phyloP scores from a whole-genome alignment of 345 rosid genomes.

The Eucalyptus rudis region DNA sequence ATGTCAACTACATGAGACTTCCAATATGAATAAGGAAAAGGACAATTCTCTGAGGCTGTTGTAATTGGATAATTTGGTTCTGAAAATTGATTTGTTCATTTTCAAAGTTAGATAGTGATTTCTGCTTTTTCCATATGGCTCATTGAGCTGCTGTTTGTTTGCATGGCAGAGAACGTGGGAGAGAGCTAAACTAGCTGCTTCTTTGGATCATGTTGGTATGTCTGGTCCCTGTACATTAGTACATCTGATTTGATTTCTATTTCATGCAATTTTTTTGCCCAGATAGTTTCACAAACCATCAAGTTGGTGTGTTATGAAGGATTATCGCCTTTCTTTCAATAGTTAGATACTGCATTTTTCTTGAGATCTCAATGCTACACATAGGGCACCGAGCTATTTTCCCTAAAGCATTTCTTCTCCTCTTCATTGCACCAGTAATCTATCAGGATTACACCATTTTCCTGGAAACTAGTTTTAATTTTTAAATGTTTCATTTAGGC shows the following conservation, averaged over 20 bases:
- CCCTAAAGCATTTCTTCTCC: neutral
- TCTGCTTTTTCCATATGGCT: neutral
- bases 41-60: neutral
- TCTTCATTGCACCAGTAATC: neutral
- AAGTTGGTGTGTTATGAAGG: neutral
- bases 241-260: neutral
- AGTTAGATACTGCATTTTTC: neutral
- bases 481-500: neutral
- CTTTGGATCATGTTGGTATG: conserved; percentile 83
- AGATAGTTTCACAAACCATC: neutral
- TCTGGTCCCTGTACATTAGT: neutral
- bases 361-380: neutral
- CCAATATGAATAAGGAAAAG: neutral
- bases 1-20: neutral
- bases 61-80: neutral
- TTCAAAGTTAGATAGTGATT: neutral
- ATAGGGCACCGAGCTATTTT: neutral
- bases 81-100: neutral
- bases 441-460: neutral
- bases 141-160: neutral
- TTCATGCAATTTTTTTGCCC: neutral
- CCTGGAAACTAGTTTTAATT: neutral
- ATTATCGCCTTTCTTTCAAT: neutral
- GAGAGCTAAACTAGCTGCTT: conserved; percentile 75
- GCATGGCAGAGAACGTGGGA: conserved; percentile 90